Percentiles rank a stretch among this genome's conserved stretches.
Evolutionary conservation across 23 red algal species (phyloP).

Genomic region (Gracilaria gracilis): DNA sequence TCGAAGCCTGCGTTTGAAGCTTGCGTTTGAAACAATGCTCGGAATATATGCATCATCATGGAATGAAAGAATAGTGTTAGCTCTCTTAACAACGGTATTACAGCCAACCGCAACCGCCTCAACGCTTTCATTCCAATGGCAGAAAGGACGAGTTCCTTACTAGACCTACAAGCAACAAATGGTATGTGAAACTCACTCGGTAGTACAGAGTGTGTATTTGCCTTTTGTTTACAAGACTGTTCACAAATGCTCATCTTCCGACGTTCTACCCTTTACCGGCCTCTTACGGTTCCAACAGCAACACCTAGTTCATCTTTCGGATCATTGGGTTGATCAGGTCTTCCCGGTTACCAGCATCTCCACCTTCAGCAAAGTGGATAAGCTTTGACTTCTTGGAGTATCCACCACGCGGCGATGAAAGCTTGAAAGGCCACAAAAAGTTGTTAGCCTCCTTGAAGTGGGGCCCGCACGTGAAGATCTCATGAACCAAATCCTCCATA

Average conservation of each 20-base stretch:
- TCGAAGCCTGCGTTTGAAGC: too few relatives aligned
- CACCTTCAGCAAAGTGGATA: conserved; percentile 95
- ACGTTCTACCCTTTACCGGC: not conserved
- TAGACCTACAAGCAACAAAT: too few relatives aligned
- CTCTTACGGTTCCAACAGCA: not conserved
- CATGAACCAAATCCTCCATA: conserved; percentile 97
- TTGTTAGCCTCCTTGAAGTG: conserved; percentile 96
- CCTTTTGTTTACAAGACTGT: not conserved
- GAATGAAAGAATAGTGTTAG: too few relatives aligned
- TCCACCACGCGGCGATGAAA: conserved; percentile 92
- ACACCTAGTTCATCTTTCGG: conserved; percentile 83
- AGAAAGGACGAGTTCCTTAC: too few relatives aligned
- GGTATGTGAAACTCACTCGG: too few relatives aligned
- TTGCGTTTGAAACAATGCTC: too few relatives aligned
- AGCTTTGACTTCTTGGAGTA: conserved; percentile 93
- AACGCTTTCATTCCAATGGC: too few relatives aligned
- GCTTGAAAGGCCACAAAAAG: conserved; percentile 97
- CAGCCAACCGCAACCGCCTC: too few relatives aligned
- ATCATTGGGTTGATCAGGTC: conserved; percentile 95
- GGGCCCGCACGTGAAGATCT: conserved; percentile 95
- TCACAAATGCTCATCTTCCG: not conserved
- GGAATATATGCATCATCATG: too few relatives aligned
- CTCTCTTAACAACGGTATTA: too few relatives aligned
- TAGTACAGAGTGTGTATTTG: too few relatives aligned
- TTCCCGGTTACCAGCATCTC: conserved; percentile 97